A percentile compares a stretch with the other conserved stretches of the same genome.
Conservation (phyloP, 2,329 filamentous ascomycete genomes). For the Sodiomyces alkalinus region DNA sequence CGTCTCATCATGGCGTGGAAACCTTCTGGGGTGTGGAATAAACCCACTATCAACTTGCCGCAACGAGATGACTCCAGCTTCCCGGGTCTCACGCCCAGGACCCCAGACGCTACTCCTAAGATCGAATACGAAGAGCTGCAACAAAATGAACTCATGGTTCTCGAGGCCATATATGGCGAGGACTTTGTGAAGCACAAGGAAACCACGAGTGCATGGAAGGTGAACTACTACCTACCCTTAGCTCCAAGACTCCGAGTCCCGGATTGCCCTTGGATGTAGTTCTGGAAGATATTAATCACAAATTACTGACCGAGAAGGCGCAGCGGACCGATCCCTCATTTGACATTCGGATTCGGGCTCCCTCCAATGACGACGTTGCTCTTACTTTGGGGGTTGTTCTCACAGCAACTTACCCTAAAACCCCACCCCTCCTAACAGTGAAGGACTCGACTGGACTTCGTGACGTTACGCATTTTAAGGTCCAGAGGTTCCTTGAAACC, state of each 20-base stretch:
- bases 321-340: conserved; percentile 73
- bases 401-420: conserved; percentile 83
- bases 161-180: conserved; percentile 79
- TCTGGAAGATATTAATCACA: conserved; percentile 26
- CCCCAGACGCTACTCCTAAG: conserved; percentile 25
- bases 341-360: conserved; percentile 62
- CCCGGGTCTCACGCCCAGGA: conserved; percentile 31
- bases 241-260: conserved; percentile 2
- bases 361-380: conserved; percentile 55
- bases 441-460: conserved; percentile 50
- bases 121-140: conserved; percentile 72
- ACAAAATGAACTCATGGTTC: conserved; percentile 70
- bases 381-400: conserved; percentile 65
- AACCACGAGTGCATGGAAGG: conserved; percentile 71
- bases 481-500: conserved; percentile 48
- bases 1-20: conserved; percentile 34
- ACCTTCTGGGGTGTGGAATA: conserved; percentile 30
- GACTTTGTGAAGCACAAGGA: conserved; percentile 66
- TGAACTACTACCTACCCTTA: too few species aligned
- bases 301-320: too few species aligned
- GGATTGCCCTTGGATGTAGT: not conserved
- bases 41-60: conserved; percentile 21
- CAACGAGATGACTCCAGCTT: conserved; percentile 33
- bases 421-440: conserved; percentile 55
- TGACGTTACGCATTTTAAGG: conserved; percentile 54